phyloP scores from a whole-genome alignment of 805 yeast species.

The Zygosaccharomyces bisporus region DNA sequence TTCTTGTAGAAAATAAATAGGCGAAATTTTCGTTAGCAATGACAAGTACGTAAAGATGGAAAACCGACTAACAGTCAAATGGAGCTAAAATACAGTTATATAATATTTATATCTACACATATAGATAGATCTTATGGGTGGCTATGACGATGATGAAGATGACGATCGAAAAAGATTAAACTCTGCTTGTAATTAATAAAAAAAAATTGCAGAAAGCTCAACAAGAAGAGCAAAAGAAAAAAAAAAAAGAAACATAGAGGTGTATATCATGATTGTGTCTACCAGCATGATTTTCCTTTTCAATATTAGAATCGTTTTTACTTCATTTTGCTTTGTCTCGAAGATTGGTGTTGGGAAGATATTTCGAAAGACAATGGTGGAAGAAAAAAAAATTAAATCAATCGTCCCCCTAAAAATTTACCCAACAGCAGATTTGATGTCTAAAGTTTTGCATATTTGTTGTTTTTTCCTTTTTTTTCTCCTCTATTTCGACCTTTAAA shows the following conservation, averaged over 20 bases:
- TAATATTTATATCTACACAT: conserved; percentile 10
- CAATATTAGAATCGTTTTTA: conserved; percentile 2
- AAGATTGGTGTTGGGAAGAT: neutral
- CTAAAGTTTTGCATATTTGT: neutral
- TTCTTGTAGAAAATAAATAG: neutral
- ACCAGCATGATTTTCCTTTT: neutral
- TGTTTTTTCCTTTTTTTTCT: neutral
- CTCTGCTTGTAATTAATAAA: conserved; percentile 3
- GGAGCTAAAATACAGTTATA: conserved; percentile 23
- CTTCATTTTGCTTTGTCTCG: conserved; percentile 1
- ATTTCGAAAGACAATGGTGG: neutral
- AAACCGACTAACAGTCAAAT: conserved; percentile 9
- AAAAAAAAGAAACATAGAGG: conserved; percentile 1
- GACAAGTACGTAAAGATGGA: neutral
- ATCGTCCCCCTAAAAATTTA: neutral
- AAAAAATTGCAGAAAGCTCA: conserved; percentile 1
- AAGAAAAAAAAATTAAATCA: neutral
- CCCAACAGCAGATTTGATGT: neutral
- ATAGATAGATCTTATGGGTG: conserved; percentile 9
- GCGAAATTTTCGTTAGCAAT: conserved; percentile 4
- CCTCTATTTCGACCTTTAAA: neutral
- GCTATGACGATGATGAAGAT: conserved; percentile 6
- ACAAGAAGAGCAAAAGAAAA: neutral
- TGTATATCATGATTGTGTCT: neutral
- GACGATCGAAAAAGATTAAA: conserved; percentile 4